Conservation (phyloP, 306 rosid species). For the Luffa aegyptiaca region DNA sequence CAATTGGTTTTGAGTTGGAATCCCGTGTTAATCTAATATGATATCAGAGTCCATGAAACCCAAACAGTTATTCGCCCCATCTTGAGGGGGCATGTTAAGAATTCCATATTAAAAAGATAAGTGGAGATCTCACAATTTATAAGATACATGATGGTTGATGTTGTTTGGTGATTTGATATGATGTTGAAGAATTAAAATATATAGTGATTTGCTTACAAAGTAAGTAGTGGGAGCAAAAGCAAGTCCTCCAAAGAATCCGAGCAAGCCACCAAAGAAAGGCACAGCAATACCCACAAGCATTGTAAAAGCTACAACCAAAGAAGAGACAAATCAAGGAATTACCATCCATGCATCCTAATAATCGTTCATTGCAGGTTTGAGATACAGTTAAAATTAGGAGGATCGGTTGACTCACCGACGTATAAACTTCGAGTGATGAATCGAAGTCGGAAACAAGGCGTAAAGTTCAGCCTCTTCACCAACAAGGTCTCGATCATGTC, state of each 20-base stretch:
- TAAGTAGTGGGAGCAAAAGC: constrained; percentile 87
- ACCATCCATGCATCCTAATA: too few relatives aligned
- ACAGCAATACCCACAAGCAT: constrained; percentile 46
- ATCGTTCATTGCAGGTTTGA: too few relatives aligned
- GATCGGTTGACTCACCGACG: constrained; percentile 38
- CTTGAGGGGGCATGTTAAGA: too few relatives aligned
- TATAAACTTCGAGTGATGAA: constrained; percentile 36
- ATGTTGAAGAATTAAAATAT: too few relatives aligned
- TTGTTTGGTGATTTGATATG: too few relatives aligned
- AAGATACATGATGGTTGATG: too few relatives aligned
- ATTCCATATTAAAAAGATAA: too few relatives aligned
- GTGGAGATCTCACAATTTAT: too few relatives aligned
- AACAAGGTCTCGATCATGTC: constrained; percentile 68
- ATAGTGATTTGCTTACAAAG: constrained; percentile 35
- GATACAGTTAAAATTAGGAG: neutral
- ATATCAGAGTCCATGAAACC: too few relatives aligned
- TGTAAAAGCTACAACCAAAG: constrained; percentile 34
- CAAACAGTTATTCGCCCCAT: too few relatives aligned
- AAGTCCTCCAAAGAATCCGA: constrained; percentile 84
- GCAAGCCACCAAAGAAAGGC: constrained; percentile 79
- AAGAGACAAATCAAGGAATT: neutral
- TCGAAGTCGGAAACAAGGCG: constrained; percentile 47
- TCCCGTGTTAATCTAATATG: too few relatives aligned
- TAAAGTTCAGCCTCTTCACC: constrained; percentile 34
- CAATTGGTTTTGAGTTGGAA: too few relatives aligned